These are phyloP conservation scores for Sporothrix protearum DNA, from an alignment of 2,329 filamentous ascomycete genomes.

Conservation along the genomic window DNA sequence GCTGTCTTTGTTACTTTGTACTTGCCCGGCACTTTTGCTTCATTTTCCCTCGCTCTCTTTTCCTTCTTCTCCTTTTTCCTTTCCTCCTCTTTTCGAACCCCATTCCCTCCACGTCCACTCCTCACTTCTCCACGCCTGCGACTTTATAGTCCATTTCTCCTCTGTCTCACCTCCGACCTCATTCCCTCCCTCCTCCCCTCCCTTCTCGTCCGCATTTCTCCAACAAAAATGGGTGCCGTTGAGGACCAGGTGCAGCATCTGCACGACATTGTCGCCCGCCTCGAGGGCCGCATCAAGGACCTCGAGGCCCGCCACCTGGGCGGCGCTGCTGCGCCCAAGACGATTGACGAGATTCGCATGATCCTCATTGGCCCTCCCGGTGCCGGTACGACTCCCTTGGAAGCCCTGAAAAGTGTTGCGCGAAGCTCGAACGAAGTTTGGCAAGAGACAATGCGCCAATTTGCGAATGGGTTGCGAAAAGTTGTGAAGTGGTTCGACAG, in stretches of 20 bases:
- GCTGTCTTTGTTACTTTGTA: conserved; percentile 14
- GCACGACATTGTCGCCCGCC: conserved; percentile 75
- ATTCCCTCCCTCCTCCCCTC: not conserved
- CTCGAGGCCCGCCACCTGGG: conserved; percentile 71
- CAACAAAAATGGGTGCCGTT: conserved; percentile 71
- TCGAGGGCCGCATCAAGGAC: conserved; percentile 81
- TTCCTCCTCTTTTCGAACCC: not conserved
- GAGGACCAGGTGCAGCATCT: conserved; percentile 81
- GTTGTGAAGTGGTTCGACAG: conserved; percentile 22
- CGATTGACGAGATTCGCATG: conserved; percentile 76
- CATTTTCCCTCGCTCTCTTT: conserved; percentile 13
- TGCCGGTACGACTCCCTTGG: conserved; percentile 64
- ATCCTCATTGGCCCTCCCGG: conserved; percentile 96
- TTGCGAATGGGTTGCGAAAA: conserved; percentile 20
- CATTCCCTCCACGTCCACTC: not conserved
- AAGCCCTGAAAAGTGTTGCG: not conserved
- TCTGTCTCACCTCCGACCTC: conserved; percentile 11
- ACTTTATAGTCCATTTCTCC: not conserved
- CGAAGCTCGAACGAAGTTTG: conserved; percentile 3
- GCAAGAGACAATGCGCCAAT: conserved; percentile 22
- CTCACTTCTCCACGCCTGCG: not conserved
- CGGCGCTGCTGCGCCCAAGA: conserved; percentile 44
- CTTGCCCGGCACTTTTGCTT: conserved; percentile 7
- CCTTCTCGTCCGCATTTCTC: not conserved
- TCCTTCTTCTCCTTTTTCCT: not conserved